Conservation (phyloP, 805 yeast species). For the Ogataea nonfermentans region DNA sequence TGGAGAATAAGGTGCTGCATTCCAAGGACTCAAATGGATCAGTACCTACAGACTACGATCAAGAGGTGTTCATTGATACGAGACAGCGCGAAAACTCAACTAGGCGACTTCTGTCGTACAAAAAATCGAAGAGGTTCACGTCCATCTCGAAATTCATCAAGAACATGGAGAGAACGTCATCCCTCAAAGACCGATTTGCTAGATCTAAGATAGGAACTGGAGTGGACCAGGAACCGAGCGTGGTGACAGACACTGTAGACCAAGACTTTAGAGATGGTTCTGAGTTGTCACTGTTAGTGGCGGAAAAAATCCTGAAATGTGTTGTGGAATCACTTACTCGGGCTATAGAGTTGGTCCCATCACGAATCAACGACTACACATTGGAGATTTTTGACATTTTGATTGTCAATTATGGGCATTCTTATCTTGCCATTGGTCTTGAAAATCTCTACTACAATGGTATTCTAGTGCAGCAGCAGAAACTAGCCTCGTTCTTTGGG, state of each 20-base stretch:
- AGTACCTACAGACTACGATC: constrained; percentile 14
- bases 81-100: constrained; percentile 18
- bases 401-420: constrained; percentile 65
- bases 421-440: constrained; percentile 71
- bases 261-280: constrained; percentile 12
- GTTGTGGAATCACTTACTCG: constrained; percentile 78
- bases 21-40: constrained; percentile 23
- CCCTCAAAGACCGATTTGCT: constrained; percentile 31
- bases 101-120: constrained; percentile 16
- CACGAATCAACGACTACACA: constrained; percentile 58
- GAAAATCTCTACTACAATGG: constrained; percentile 57
- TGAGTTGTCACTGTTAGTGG: constrained; percentile 41
- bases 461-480: constrained; percentile 28
- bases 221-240: constrained; percentile 15
- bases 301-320: constrained; percentile 65
- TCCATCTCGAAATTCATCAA: constrained; percentile 48
- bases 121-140: constrained; percentile 25
- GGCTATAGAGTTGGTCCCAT: constrained; percentile 68
- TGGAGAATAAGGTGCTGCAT: constrained; percentile 29
- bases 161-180: constrained; percentile 43
- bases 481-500: constrained; percentile 28
- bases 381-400: constrained; percentile 66
- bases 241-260: constrained; percentile 12
- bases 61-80: constrained; percentile 8
- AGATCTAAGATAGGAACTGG: constrained; percentile 10